Evolutionary conservation across 2,329 filamentous ascomycete species (phyloP), one percentile per base, ranked within the genome.

Genomic region (Colletotrichum kahawae): DNA sequence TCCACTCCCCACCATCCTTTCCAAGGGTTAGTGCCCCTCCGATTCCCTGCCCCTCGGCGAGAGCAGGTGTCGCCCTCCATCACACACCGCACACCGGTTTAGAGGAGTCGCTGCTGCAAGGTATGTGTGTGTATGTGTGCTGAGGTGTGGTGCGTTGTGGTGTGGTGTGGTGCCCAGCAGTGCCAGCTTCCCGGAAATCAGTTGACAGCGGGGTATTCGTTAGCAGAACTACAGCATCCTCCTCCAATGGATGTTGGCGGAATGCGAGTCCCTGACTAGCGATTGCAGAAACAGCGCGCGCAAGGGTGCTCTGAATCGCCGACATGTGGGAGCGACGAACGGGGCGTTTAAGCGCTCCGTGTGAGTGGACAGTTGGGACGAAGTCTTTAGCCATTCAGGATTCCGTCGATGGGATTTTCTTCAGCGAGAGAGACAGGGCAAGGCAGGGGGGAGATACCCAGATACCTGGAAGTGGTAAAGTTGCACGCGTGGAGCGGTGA

Each of bases 291-390:
- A 4, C 43, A n/a, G 43, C n/a, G 5, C 6, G 43, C 43, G 43
- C 43, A 21, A 21, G 43, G n/a, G 6, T 51, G 43, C 43, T 51
- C n/a, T 51, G 43, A 51, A 51, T 51, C n/a, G 43, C 43, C n/a
- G n/a, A 51, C 43, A 51, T n/a, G 43, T 21, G 43, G 43, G n/a
- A 51, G n/a, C n/a, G 43, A 51, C 43, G 43, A 51, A 51, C n/a
- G n/a, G n/a, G 38, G 38, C 38, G 18, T 48, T 48, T n/a, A n/a
- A 21, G 43, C 0, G 43, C 43, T 0, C 0, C 0, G 9, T 51
- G n/a, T 51, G 43, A 24, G 43, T 51, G 10, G 43, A 13, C 43
- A 7, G 5, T 48, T 21, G 2, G 18, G 18, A 2, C 3, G 1
- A 27, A 2, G 2, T 14, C 6, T 7, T n/a, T 1, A 34, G 57